phyloP scores from a whole-genome alignment of 495 filamentous ascomycete species.

The Xylaria scruposa region DNA sequence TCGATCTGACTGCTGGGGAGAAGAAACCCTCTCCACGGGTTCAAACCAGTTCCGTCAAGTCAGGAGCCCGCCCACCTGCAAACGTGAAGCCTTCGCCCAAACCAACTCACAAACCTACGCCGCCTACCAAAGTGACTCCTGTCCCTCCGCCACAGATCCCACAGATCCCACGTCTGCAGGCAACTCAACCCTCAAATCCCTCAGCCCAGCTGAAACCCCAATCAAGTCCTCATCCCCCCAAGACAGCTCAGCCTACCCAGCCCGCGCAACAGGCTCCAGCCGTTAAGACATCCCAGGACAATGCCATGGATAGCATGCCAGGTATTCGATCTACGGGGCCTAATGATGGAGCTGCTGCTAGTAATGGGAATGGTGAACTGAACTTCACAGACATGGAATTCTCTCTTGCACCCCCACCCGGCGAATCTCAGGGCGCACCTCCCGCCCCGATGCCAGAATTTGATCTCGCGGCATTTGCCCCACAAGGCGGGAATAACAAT shows the following conservation, averaged over 20 bases:
- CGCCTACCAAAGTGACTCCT: conserved; percentile 47
- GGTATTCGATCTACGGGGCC: conserved; percentile 27
- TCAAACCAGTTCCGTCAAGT: conserved; percentile 28
- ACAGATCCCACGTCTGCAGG: conserved; percentile 43
- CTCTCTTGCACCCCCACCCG: conserved; percentile 46
- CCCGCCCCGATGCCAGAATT: conserved; percentile 42
- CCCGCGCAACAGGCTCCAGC: conserved; percentile 25
- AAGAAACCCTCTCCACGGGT: conserved; percentile 39
- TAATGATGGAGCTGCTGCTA: conserved; percentile 15
- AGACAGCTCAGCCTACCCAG: conserved; percentile 26
- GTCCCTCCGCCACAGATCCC: conserved; percentile 43
- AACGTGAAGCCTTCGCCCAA: conserved; percentile 40
- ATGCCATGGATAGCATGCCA: conserved; percentile 8
- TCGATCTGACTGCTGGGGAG: conserved; percentile 36
- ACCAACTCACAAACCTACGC: conserved; percentile 34
- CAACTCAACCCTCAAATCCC: conserved; percentile 30
- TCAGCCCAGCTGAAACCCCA: conserved; percentile 32
- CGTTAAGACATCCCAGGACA: conserved; percentile 31
- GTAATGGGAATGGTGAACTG: conserved; percentile 27
- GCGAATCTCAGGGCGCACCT: conserved; percentile 34
- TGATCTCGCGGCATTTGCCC: conserved; percentile 39
- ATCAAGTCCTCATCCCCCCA: conserved; percentile 23
- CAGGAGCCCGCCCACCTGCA: conserved; percentile 25
- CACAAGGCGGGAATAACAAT: conserved; percentile 30
- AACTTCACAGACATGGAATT: conserved; percentile 56